Percentiles rank a stretch among this genome's conserved stretches.
Evolutionary conservation across 2,329 filamentous ascomycete genomes (phyloP).

Genomic region (Botrytis fabae): DNA sequence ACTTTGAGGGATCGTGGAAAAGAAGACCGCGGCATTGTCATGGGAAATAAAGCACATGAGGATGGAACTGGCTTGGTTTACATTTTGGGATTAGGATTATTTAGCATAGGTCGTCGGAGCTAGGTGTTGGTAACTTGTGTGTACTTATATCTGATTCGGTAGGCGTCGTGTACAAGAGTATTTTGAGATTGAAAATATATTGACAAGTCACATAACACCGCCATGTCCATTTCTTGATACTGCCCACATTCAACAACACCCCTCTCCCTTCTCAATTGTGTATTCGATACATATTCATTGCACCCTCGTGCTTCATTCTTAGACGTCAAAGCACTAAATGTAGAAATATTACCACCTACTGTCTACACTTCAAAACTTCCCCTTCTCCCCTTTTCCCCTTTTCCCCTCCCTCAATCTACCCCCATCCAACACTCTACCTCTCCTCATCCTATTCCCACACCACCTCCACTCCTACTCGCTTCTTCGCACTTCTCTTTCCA

Average conservation of each 20-base stretch:
- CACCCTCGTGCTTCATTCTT: background rate
- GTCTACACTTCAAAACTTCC: background rate
- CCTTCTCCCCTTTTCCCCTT: background rate
- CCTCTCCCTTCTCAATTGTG: background rate
- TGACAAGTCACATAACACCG: background rate
- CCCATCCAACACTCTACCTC: background rate
- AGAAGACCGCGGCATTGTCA: background rate
- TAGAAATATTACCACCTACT: background rate
- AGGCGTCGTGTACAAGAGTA: background rate
- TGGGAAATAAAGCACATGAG: background rate
- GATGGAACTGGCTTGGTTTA: background rate
- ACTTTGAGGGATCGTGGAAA: background rate
- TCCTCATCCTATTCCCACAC: too few species aligned
- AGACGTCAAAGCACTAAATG: background rate
- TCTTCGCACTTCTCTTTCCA: background rate
- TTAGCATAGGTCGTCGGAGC: slow-evolving; percentile 6
- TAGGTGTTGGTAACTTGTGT: slow-evolving; percentile 9
- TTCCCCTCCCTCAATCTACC: too few species aligned
- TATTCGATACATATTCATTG: background rate
- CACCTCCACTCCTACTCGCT: background rate
- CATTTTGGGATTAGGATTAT: slow-evolving; percentile 1
- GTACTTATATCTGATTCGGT: background rate
- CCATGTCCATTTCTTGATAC: background rate
- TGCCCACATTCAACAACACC: background rate
- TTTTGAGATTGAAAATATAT: background rate